Conservation (phyloP, 306 rosid species). For the Carpinus fangiana region DNA sequence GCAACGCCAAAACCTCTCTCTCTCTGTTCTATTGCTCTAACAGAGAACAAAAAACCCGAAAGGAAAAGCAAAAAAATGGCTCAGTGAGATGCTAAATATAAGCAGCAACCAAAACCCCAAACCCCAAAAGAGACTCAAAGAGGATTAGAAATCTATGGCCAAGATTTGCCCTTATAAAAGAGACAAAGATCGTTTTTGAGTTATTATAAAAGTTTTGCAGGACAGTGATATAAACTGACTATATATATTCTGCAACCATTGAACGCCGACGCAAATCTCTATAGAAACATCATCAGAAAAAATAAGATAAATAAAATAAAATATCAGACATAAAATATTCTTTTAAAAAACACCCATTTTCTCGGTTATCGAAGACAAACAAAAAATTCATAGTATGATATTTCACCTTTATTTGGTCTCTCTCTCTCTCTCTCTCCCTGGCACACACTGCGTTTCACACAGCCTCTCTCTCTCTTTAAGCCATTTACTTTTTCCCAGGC, state of each 20-base stretch:
- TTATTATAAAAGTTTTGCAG: slow-evolving; percentile 36
- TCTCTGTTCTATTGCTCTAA: slow-evolving; percentile 4
- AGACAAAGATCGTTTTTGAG: not conserved
- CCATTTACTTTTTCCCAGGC: slow-evolving; percentile 25
- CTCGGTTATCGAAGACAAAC: not conserved
- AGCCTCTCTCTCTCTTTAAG: slow-evolving; percentile 1
- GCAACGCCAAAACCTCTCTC: not conserved
- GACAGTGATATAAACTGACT: slow-evolving; percentile 11
- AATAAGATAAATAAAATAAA: not conserved
- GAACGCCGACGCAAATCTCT: slow-evolving; percentile 57
- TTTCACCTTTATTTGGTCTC: not conserved
- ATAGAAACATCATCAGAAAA: slow-evolving; percentile 24
- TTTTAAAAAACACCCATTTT: slow-evolving; percentile 2
- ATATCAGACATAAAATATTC: not conserved
- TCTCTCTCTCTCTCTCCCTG: slow-evolving; percentile 1
- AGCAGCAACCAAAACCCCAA: not conserved
- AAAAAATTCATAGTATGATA: not conserved
- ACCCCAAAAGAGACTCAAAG: slow-evolving; percentile 6
- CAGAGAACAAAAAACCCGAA: not conserved
- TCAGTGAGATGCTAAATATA: not conserved
- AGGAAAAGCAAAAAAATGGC: not conserved
- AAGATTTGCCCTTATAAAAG: slow-evolving; percentile 34
- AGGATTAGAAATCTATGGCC: slow-evolving; percentile 56
- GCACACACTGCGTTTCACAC: too few relatives aligned
- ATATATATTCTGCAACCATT: slow-evolving; percentile 20